Conservation (phyloP, 352 stramenopile species). For the Globisporangium perplexum region DNA sequence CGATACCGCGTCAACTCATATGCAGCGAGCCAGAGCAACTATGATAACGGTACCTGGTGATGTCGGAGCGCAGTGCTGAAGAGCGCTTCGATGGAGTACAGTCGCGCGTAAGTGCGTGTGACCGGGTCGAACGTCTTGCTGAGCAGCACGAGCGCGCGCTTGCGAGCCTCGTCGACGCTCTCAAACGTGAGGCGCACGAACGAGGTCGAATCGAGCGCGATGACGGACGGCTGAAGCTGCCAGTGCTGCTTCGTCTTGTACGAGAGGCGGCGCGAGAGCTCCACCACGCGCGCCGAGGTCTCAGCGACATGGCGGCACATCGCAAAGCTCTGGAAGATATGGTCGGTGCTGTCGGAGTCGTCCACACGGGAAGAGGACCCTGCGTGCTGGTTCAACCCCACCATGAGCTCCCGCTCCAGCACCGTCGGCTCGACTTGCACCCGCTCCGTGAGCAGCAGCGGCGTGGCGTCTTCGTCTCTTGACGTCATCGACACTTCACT, state of each 20-base stretch:
- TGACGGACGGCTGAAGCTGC: slow-evolving; percentile 11
- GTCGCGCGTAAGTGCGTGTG: slow-evolving; percentile 39
- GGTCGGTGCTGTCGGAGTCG: neutral
- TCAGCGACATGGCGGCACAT: slow-evolving; percentile 29
- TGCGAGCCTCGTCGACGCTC: slow-evolving; percentile 60
- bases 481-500: slow-evolving; percentile 60
- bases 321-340: slow-evolving; percentile 34
- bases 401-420: slow-evolving; percentile 54
- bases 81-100: slow-evolving; percentile 63
- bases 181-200: slow-evolving; percentile 70
- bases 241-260: slow-evolving; percentile 20
- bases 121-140: slow-evolving; percentile 75
- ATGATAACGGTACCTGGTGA: slow-evolving; percentile 34
- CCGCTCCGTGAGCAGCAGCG: slow-evolving; percentile 41
- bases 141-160: slow-evolving; percentile 57
- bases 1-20: neutral
- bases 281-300: slow-evolving; percentile 35
- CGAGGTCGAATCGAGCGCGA: slow-evolving; percentile 28
- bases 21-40: neutral
- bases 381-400: slow-evolving; percentile 11
- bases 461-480: slow-evolving; percentile 42
- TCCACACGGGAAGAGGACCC: neutral
- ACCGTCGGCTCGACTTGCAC: slow-evolving; percentile 54
- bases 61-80: slow-evolving; percentile 41
- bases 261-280: slow-evolving; percentile 31